A percentile compares a stretch with the other conserved stretches of the same genome.
Conservation (phyloP, 2,329 filamentous ascomycete species). For the Trichoderma sp. region DNA sequence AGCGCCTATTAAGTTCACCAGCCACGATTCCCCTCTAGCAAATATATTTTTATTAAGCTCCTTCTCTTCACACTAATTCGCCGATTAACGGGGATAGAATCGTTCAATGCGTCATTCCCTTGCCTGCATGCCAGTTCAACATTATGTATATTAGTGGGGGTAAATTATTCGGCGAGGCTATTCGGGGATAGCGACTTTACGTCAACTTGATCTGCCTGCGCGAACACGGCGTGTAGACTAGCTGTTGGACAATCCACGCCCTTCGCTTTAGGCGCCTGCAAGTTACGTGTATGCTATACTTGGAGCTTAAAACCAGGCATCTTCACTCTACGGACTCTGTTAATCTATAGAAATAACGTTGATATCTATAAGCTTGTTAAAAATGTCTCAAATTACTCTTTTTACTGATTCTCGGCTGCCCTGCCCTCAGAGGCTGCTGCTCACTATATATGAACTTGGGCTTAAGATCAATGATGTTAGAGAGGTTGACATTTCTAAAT, state of each 20-base stretch:
- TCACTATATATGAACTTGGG: slow-evolving; percentile 1
- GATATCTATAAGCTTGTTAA: neutral
- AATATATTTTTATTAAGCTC: too few relatives aligned
- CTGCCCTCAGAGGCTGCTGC: neutral
- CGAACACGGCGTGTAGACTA: neutral
- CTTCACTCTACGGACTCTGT: neutral
- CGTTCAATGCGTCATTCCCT: neutral
- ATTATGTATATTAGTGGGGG: neutral
- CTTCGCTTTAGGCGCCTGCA: neutral
- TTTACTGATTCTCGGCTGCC: slow-evolving; percentile 13
- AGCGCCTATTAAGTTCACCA: too few relatives aligned
- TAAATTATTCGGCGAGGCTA: neutral
- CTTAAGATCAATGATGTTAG: slow-evolving; percentile 6
- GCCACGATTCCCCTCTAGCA: too few relatives aligned
- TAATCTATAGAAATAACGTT: neutral
- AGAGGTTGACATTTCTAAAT: slow-evolving; percentile 10
- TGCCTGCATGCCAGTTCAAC: neutral
- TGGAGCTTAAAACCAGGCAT: neutral
- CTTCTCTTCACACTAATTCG: neutral
- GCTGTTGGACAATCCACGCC: neutral
- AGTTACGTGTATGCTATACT: neutral
- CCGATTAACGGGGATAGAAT: neutral
- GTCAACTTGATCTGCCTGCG: slow-evolving; percentile 6
- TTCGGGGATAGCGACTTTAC: slow-evolving; percentile 9
- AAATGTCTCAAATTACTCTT: slow-evolving; percentile 1